Conservation (phyloP, 768 basidiomycete species). For the Leccinum subgranulosum region DNA sequence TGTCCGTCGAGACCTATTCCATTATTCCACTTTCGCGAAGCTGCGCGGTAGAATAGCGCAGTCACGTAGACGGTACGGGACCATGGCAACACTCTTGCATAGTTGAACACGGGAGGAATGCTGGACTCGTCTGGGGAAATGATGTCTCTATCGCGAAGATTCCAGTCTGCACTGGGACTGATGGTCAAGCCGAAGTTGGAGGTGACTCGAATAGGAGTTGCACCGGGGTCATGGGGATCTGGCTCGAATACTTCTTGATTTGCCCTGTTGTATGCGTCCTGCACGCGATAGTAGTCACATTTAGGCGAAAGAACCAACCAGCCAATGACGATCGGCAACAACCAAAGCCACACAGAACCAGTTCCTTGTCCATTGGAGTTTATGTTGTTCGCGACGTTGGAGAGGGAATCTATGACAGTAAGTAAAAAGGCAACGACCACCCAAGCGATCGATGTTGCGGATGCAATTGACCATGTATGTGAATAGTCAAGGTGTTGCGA, state of each 20-base stretch:
- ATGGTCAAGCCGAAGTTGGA: not conserved
- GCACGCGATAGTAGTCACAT: conserved; percentile 17
- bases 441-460: too few relatives aligned
- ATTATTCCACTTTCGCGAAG: not conserved
- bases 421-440: too few relatives aligned
- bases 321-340: conserved; percentile 9
- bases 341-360: conserved; percentile 40
- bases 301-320: not conserved
- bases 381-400: conserved; percentile 16
- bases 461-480: too few relatives aligned
- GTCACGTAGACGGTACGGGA: not conserved
- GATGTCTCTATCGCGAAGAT: not conserved
- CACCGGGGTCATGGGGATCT: not conserved
- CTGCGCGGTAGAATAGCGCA: conserved; percentile 6
- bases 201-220: not conserved
- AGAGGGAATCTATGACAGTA: conserved; percentile 2
- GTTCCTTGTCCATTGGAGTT: conserved; percentile 36
- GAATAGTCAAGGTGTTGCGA: too few relatives aligned
- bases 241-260: not conserved
- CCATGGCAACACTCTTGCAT: not conserved
- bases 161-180: not conserved
- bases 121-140: conserved; percentile 1
- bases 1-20: not conserved
- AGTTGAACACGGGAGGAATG: not conserved
- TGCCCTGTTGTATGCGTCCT: conserved; percentile 6